Evolutionary conservation across 495 filamentous ascomycete species (phyloP), one percentile per base, ranked within the genome.

Genomic region (Neurospora sp.): DNA sequence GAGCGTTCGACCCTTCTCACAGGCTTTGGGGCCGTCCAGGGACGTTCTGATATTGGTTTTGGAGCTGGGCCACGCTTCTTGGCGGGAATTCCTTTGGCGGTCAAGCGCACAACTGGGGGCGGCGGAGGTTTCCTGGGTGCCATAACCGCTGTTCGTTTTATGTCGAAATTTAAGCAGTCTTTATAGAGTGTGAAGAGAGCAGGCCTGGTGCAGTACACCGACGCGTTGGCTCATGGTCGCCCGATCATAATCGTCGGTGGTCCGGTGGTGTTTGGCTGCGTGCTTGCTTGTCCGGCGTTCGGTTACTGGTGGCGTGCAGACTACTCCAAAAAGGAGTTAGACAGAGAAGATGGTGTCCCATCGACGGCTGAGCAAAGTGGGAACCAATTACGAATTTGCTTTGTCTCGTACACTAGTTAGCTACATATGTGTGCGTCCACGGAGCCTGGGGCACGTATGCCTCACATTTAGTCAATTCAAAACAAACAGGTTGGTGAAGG

Each of bases 1-100:
- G 70, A 72, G 35, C 76, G 74, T 41, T 80, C 77, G 27, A 74
- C 48, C 69, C 78, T 74, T n/a, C 40, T 72, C 10, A 74, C 44
- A 38, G 74, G 74, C 72, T 79, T 80, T 12, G 72, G 53, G n/a
- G 69, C 45, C 31, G 72, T 77, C 42, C 40, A 70, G 16, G 71
- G 65, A 14, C 59, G 69, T 48, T 79, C 78, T 3, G 71, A 69
- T 38, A 78, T 22, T 8, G 77, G 74, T 31, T 76, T 79, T 20
- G 77, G 75, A 20, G 68, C 71, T 8, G 75, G 77, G 0, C 77
- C 78, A 10, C 53, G 72, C 40, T 71, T 72, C 41, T 75, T 78
- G 9, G 71, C 53, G 31, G 31, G 27, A 14, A 72, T 7, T 4
- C 74, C 75, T 69, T 75, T 77, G 27, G 31, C 27, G 10, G 76